Base-by-base conservation (phyloP, 108 stramenopile genomes). In the Discostella stelligeroides region DNA sequence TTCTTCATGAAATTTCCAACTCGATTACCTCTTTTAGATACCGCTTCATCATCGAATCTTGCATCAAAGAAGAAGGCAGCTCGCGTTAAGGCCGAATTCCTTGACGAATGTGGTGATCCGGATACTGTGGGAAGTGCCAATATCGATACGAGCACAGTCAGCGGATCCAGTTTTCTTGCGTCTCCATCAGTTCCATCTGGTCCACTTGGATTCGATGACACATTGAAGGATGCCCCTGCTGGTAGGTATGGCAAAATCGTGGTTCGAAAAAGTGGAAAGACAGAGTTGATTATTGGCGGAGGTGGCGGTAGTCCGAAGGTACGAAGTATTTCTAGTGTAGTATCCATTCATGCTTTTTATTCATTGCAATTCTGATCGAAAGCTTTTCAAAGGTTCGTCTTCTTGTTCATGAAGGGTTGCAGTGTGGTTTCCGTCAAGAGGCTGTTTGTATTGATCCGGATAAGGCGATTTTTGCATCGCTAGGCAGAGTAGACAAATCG, bases 231-330 rank as follows among this genome's bases (percentile, higher is more conserved):
- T 27, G 57, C 84, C 42, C 55, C 79, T 37, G 72, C 91, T 3
- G 94, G 94, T 7, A 63, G 66, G 47, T 84, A 92, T 56, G 94
- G 94, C 15, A 86, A 74, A 70, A 86, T 95, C 11, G 60, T 85
- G 13, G 85, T 95, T 25, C 73, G 88, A 63, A 86, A 91, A 59
- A 95, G 94, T 73, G 94, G 94, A 7, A 85, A 70, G 70, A 90
- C 91, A 9, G 87, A 90, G 11, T 64, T 95, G 15, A 82, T 87
- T 27, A 39, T 92, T 56, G 86, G 86, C 24, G 84, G 85, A 46
- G 68, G 70, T 4, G 73, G 84, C 62, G 84, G 76, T 5, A 42
- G 40, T 29, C 75, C 68, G n/a, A 81, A 76, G 82, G 87, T 87
- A 59, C 42, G 85, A 14, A 56, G n/a, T 40, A 20, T 1, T 70